Conservation (phyloP, 208 protist genomes). For the Herpetomonas tarakana region DNA sequence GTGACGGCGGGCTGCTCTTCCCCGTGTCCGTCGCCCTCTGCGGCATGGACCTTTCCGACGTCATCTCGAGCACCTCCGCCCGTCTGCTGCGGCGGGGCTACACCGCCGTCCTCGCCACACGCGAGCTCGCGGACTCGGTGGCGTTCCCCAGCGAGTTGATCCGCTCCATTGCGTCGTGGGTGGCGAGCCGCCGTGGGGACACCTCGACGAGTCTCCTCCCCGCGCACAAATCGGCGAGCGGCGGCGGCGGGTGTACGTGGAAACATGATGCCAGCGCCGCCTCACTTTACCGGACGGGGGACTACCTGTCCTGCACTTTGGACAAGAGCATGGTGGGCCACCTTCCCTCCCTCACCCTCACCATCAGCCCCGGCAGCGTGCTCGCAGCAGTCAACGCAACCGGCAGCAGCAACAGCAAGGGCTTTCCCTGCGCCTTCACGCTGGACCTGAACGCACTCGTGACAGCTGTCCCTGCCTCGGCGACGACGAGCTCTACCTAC, state of each 20-base stretch:
- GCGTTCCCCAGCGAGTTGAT: constrained; percentile 58
- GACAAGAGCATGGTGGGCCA: constrained; percentile 1
- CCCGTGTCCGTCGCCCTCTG: constrained; percentile 36
- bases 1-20: constrained; percentile 38
- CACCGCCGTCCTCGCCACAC: constrained; percentile 24
- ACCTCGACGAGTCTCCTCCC: neutral
- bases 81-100: constrained; percentile 19
- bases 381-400: neutral
- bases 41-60: constrained; percentile 28
- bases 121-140: constrained; percentile 22
- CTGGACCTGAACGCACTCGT: constrained; percentile 32
- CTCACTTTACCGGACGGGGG: constrained; percentile 31
- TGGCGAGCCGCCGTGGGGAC: constrained; percentile 1
- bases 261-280: neutral
- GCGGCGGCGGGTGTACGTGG: constrained; percentile 18
- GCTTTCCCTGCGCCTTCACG: constrained; percentile 14
- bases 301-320: constrained; percentile 16
- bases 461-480: neutral
- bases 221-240: constrained; percentile 3
- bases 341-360: constrained; percentile 36
- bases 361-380: constrained; percentile 15
- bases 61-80: constrained; percentile 22
- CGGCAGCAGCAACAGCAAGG: neutral
- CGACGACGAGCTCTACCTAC: constrained; percentile 1
- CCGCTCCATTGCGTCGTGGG: constrained; percentile 32